Evolutionary conservation across 2,329 filamentous ascomycete genomes (phyloP), one percentile per base, ranked within the genome.

Genomic region (Aspergillus persii): DNA sequence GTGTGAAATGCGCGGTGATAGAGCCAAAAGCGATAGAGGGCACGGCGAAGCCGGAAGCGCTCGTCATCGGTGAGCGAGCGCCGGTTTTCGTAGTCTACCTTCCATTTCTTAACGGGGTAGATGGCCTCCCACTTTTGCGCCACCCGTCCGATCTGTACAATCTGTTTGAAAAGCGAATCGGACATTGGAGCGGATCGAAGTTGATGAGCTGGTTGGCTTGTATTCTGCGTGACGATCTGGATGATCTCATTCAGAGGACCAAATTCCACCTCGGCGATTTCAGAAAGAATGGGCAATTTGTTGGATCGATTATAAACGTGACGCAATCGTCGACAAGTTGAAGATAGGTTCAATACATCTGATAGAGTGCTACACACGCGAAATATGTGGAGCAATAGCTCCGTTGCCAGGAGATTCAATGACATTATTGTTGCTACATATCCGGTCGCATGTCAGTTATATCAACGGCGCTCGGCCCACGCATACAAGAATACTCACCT

Each of bases 31-130:
- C 85, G 80, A 68, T 87, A 88, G 8, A 86, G 73, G 8, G 85
- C 85, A 46, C 84, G 79, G 9, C 85, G 80, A 9, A 87, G 67
- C 5, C 76, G 75, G 53, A 79, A 81, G 3, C 80, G 78, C 68
- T 88, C 85, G 2, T 74, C 61, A 39, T 63, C 60, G 0, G 77
- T 80, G 51, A 88, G 72, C 2, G 83, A 76, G 8, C 85, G 82
- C 8, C 85, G 81, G 57, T 81, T 76, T 57, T 82, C 80, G 62
- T 77, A 86, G 64, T 85, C 80, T 57, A 76, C 68, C 65, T 85
- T 86, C 85, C 85, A 88, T 69, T 86, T 86, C 72, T 86, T 85
- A 68, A 83, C 78, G 0, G 84, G 84, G 66, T 86, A 88, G n/a
- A 87, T 79, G n/a, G 79, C 77, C 66, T 83, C 82, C 81, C 84